Conservation (phyloP, 441 rosid species). For the Mallotus repandus region DNA sequence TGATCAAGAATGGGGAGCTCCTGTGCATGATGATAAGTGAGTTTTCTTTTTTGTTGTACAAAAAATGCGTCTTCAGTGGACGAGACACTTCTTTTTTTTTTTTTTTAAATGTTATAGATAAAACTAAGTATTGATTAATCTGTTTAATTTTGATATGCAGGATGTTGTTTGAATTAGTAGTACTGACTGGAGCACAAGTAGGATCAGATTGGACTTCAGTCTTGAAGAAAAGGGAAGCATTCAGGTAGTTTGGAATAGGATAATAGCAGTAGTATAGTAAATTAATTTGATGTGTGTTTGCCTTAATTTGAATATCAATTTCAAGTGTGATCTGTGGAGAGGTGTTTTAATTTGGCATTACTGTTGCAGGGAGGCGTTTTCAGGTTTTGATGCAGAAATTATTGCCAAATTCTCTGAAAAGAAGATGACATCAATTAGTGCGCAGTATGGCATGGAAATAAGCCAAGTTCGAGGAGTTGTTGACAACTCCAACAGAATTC, state of each 20-base stretch:
- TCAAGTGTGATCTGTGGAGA: neutral
- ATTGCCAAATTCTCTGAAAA: conserved; percentile 56
- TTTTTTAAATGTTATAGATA: neutral
- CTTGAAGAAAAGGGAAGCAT: conserved; percentile 52
- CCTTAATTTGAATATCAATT: neutral
- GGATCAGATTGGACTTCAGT: conserved; percentile 80
- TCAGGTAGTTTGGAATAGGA: conserved; percentile 36
- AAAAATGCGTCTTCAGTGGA: too few relatives aligned
- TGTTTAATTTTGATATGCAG: conserved; percentile 28
- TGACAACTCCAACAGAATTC: conserved; percentile 58
- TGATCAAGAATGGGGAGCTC: conserved; percentile 81
- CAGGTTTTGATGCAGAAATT: conserved; percentile 56
- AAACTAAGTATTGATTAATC: neutral
- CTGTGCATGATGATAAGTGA: conserved; percentile 63
- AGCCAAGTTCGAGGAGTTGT: conserved; percentile 63
- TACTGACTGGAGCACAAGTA: conserved; percentile 68
- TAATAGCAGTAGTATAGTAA: too few relatives aligned
- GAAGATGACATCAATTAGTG: conserved; percentile 44
- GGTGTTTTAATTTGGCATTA: too few relatives aligned
- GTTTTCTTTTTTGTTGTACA: neutral
- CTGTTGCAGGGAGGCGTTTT: conserved; percentile 54
- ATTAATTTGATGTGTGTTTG: too few relatives aligned
- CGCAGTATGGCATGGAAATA: conserved; percentile 45
- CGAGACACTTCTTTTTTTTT: neutral
- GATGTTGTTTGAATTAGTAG: conserved; percentile 61